Evolutionary conservation across 1,284 basidiomycete species (phyloP).

Genomic region (Stygiomarasmius scandens): DNA sequence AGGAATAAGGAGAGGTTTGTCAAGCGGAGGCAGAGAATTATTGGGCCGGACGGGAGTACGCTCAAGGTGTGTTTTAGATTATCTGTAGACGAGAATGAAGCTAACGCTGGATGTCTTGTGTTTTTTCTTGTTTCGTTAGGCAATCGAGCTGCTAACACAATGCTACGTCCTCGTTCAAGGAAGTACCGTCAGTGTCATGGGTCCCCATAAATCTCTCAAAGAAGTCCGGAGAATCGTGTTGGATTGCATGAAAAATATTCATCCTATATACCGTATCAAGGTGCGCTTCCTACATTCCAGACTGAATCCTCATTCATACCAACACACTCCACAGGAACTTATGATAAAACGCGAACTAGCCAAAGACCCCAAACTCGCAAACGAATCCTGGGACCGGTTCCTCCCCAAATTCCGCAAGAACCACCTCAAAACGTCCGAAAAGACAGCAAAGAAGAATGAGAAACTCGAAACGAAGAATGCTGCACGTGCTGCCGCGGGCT

Average conservation of each 20-base stretch:
- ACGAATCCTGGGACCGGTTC: conserved; percentile 97
- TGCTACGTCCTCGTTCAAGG: conserved; percentile 99
- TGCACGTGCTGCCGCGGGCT: conserved; percentile 62
- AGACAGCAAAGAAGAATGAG: conserved; percentile 86
- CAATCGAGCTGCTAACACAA: conserved; percentile 94
- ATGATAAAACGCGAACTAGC: conserved; percentile 99
- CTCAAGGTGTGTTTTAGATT: conserved; percentile 87
- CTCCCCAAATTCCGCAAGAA: conserved; percentile 95
- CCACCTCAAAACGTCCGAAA: conserved; percentile 90
- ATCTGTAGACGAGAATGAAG: too few relatives aligned
- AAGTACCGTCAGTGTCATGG: conserved; percentile 98
- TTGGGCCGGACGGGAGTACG: conserved; percentile 96
- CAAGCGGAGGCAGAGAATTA: conserved; percentile 94
- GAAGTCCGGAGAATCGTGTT: conserved; percentile 94
- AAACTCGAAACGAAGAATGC: conserved; percentile 56
- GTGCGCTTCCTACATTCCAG: conserved; percentile 39
- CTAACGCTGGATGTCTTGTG: too few relatives aligned
- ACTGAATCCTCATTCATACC: conserved; percentile 10
- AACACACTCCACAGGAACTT: conserved; percentile 69
- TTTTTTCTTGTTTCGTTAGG: conserved; percentile 64
- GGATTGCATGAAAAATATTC: conserved; percentile 99
- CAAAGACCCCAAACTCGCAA: conserved; percentile 95
- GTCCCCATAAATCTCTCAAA: conserved; percentile 92
- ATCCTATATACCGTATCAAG: conserved; percentile 99
- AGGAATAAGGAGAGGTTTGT: conserved; percentile 98